Conservation (phyloP, 2,329 filamentous ascomycete genomes). For the Diaporthe sp. region DNA sequence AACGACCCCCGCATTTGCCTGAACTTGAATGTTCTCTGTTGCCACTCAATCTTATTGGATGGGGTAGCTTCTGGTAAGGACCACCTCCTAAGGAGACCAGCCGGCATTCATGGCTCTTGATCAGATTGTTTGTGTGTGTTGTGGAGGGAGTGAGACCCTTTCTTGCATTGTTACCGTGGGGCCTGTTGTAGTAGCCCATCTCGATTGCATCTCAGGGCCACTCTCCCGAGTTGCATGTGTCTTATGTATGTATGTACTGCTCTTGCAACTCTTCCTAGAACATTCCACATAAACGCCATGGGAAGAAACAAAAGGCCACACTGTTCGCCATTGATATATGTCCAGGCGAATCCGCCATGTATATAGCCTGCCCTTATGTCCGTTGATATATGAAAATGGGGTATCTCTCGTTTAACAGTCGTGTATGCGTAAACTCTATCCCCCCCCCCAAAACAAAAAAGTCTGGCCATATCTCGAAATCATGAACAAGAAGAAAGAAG, state of each 20-base stretch:
- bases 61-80: not conserved
- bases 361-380: not conserved
- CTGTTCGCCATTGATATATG: not conserved
- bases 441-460: not conserved
- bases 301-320: not conserved
- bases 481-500: not conserved
- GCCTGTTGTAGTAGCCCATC: not conserved
- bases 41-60: no score
- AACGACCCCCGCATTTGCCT: no score
- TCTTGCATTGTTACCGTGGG: not conserved
- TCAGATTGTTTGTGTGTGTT: no score
- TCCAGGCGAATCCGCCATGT: not conserved
- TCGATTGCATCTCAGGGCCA: no score
- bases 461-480: no score
- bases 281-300: not conserved
- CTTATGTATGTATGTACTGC: not conserved
- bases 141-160: no score
- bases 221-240: not conserved
- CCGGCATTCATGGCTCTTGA: not conserved
- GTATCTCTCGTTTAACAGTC: slow-evolving; percentile 23
- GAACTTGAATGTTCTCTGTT: no score
- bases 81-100: not conserved
- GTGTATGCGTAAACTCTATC: slow-evolving; percentile 25
- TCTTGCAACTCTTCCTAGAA: not conserved
- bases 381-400: slow-evolving; percentile 2